Evolutionary conservation across 139 green algal species (phyloP), one percentile per base, ranked within the genome.

Genomic region (Tetraselmis striata): DNA sequence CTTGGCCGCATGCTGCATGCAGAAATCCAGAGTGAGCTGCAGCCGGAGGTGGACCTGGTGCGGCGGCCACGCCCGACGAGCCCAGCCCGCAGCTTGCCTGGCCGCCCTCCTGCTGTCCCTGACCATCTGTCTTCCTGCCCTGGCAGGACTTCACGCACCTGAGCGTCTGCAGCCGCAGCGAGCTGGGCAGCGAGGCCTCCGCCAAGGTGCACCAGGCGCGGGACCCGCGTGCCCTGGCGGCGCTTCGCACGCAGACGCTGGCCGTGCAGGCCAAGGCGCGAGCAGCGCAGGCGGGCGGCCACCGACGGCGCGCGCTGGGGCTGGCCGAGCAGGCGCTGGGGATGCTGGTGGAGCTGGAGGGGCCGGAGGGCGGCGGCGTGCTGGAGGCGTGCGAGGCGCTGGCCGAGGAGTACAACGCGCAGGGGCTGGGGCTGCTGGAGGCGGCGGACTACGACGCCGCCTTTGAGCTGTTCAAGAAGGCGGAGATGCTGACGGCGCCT

Each of bases 401-500:
- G 67, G 30, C 30, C 31, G 2, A 30, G 26, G 74, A 25, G 18
- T 84, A 84, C 74, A 84, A 84, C 74, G 32, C 74, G 26, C 74
- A 76, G 11, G 80, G 59, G 2, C 79, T 84, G 67, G 24, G 76
- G 30, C 80, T 80, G 2, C 25, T 84, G 59, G 80, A 84, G 67
- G 32, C 28, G 29, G 80, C 80, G 23, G 29, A 80, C 25, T 80
- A 28, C 25, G 80, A 84, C 27, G 24, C 25, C 29, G 67, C 80
- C 11, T 59, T 59, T 31, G 80, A 80, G 31, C 67, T 84, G 24
- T 29, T 84, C 24, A 75, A 76, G 23, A 84, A 84, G 30, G 80
- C 80, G 74, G 80, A 84, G 25, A 74, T 84, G 29, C 80, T 84
- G 24, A 76, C 80, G 26, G 24, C 32, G 5, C 78, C 30, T 18